A percentile compares a stretch with the other conserved stretches of the same genome.
Conservation (phyloP, 441 rosid species). For the Gossypium trilobum region DNA sequence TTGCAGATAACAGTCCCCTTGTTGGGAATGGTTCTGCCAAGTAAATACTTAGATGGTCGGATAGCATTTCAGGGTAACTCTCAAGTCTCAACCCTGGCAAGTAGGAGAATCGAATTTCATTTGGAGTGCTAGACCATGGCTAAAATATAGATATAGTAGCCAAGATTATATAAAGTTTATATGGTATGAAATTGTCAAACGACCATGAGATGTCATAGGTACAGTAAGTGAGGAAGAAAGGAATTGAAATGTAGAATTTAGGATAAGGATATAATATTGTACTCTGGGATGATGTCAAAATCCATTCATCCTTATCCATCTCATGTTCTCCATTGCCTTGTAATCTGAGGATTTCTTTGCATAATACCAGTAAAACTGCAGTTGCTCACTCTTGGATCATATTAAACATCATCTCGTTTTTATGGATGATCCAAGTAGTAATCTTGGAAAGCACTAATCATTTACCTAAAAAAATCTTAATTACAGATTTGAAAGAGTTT, state of each 20-base stretch:
- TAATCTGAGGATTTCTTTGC: no score
- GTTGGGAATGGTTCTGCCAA: conserved; percentile 21
- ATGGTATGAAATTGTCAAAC: not conserved
- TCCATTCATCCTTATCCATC: not conserved
- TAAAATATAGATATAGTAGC: conserved; percentile 10
- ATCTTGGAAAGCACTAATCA: not conserved
- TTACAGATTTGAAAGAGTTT: not conserved
- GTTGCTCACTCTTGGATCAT: no score
- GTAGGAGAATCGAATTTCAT: not conserved
- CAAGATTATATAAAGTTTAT: not conserved
- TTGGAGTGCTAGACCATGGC: not conserved
- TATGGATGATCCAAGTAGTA: not conserved
- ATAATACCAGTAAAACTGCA: no score
- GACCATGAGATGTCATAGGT: not conserved
- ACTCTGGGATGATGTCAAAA: not conserved
- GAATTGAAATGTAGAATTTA: not conserved
- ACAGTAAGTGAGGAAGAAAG: not conserved
- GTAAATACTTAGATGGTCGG: not conserved
- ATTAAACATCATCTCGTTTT: not conserved
- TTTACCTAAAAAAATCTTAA: not conserved
- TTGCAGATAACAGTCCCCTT: conserved; percentile 26
- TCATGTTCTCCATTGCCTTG: not conserved
- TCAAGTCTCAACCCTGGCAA: not conserved
- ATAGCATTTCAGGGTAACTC: not conserved
- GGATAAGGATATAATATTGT: not conserved